phyloP scores from a whole-genome alignment of 148 eudicot species.

The Cornus suecica region DNA sequence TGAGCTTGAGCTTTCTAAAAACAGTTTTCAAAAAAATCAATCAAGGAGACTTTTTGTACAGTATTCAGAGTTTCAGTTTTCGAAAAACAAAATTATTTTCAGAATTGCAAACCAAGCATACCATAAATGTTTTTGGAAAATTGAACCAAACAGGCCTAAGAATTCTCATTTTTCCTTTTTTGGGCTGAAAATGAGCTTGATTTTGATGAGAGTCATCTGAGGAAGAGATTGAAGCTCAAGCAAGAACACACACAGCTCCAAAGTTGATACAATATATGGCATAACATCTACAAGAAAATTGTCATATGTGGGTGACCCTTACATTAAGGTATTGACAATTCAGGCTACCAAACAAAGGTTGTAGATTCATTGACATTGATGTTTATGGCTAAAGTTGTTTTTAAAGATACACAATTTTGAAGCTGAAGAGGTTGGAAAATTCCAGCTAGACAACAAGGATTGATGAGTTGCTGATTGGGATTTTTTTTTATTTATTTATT shows the following conservation, averaged over 20 bases:
- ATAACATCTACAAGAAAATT: background rate
- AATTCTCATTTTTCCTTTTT: background rate
- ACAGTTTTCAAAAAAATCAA: no score
- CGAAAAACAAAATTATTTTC: no score
- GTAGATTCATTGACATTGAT: background rate
- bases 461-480: background rate
- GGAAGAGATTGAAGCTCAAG: background rate
- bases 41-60: no score
- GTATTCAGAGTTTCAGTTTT: no score
- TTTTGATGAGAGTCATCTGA: background rate
- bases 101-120: no score
- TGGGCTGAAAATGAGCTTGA: background rate
- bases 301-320: background rate
- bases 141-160: no score
- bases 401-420: background rate
- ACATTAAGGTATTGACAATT: background rate
- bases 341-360: slow-evolving; percentile 8
- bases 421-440: background rate
- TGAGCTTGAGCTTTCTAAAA: no score
- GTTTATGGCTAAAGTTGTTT: background rate
- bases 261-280: background rate
- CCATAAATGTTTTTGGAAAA: no score
- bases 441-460: slow-evolving; percentile 7
- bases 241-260: background rate
- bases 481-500: no score